phyloP scores from a whole-genome alignment of 164 flowering plant genomes.

The Aristolochia contorta region DNA sequence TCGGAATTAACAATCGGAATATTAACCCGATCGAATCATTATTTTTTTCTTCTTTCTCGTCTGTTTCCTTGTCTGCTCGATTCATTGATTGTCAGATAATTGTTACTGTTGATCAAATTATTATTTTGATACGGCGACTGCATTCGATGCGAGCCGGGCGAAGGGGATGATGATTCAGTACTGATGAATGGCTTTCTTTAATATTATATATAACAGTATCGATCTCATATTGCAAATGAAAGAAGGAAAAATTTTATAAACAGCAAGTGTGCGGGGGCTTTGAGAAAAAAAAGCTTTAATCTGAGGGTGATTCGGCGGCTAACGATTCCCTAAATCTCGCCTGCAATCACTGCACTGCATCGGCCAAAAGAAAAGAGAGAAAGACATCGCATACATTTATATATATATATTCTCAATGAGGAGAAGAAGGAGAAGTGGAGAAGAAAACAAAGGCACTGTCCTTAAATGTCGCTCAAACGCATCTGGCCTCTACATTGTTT shows the following conservation, averaged over 20 bases:
- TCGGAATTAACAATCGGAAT: too few relatives aligned
- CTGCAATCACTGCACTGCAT: conserved; percentile 24
- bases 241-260: background rate
- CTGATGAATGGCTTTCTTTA: background rate
- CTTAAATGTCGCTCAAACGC: conserved; percentile 1
- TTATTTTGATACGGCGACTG: too few relatives aligned
- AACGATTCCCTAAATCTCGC: conserved; percentile 26
- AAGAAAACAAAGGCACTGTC: conserved; percentile 3
- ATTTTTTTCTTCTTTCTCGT: too few relatives aligned
- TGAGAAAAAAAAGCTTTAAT: conserved; percentile 5
- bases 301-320: conserved; percentile 27
- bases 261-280: background rate
- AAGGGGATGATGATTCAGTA: too few relatives aligned
- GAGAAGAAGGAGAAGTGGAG: background rate
- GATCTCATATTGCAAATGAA: background rate
- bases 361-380: background rate
- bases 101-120: too few relatives aligned
- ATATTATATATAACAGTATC: background rate
- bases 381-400: too few relatives aligned
- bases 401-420: background rate
- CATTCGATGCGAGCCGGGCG: background rate
- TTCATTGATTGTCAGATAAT: too few relatives aligned
- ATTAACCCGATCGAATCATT: too few relatives aligned
- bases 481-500: background rate
- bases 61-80: too few relatives aligned